Evolutionary conservation across 805 yeast genomes (phyloP).

Genomic region (Jamesozyma gamospora): DNA sequence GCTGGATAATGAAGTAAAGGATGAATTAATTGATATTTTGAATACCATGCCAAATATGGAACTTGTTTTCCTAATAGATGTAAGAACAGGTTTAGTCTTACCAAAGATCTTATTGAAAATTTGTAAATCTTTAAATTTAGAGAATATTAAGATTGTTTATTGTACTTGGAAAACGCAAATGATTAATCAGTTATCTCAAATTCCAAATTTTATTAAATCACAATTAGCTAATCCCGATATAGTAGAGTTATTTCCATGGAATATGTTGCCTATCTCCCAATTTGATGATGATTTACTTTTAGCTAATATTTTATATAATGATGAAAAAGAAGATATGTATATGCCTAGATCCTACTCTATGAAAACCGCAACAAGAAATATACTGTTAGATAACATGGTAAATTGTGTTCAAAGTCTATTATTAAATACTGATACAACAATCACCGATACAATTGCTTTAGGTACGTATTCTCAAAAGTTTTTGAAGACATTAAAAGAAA

Average conservation of each 20-base stretch:
- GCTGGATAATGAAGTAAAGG: conserved; percentile 12
- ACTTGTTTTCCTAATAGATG: conserved; percentile 21
- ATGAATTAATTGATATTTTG: conserved; percentile 11
- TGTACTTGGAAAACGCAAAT: conserved; percentile 14
- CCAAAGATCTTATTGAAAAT: conserved; percentile 7
- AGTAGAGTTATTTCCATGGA: conserved; percentile 15
- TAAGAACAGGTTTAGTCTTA: conserved; percentile 16
- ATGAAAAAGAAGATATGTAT: conserved; percentile 20
- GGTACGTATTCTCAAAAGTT: conserved; percentile 19
- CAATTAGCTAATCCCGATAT: conserved; percentile 9
- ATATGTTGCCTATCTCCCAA: conserved; percentile 18
- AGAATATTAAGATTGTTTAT: conserved; percentile 9
- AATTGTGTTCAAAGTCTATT: conserved; percentile 17
- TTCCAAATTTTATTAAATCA: conserved; percentile 18
- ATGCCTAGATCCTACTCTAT: conserved; percentile 14
- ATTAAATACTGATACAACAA: conserved; percentile 13
- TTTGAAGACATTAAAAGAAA: conserved; percentile 12
- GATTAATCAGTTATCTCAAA: conserved; percentile 5
- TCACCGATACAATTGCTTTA: conserved; percentile 21
- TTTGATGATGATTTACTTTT: conserved; percentile 21
- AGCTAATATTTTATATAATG: conserved; percentile 17
- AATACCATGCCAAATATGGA: conserved; percentile 7
- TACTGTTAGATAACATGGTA: conserved; percentile 23
- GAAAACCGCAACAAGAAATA: conserved; percentile 18
- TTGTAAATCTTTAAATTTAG: conserved; percentile 1